Evolutionary conservation across 2,329 filamentous ascomycete genomes (phyloP), one percentile per base, ranked within the genome.

Genomic region (Didymellaceae sp.): DNA sequence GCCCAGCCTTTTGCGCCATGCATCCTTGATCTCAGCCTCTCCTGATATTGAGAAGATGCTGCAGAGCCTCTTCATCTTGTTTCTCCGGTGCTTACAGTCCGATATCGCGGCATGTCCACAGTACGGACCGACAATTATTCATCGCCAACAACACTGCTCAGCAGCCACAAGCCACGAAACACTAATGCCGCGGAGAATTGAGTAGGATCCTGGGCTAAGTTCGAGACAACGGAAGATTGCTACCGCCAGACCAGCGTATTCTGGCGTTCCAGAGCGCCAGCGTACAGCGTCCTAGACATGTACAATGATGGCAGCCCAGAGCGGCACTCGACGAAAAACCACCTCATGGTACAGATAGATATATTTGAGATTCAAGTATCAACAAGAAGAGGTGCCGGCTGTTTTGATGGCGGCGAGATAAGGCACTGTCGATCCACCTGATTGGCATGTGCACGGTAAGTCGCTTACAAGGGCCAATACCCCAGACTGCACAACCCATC

Each of bases 371-470:
- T 14, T 30, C 13, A 38, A 10, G 14, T 11, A 22, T 26, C 16
- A 5, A 11, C 42, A 18, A 10, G 1, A 31, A n/a, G 25, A 16
- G 4, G n/a, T 40, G 32, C 31, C 35, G 24, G 45, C 24, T 32
- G 10, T 25, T 37, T 25, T 37, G 20, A 30, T 25, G 26, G 52
- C 26, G 56, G 56, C 50, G 95, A 63, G 65, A 69, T 67, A 67
- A 69, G 59, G 55, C 55, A 58, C 39, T 62, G 43, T 55, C 30
- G 47, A 40, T 24, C 14, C 14, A 16, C 30, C 38, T 58, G 52
- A 65, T 63, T 61, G 62, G 62, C 33, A n/a, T n/a, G n/a, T n/a
- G n/a, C n/a, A n/a, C 34, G 31, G 31, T 17, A 9, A 26, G 16
- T n/a, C 25, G 37, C 35, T 54, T 45, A 46, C 44, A 52, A 46